phyloP scores from a whole-genome alignment of 441 rosid genomes.

The Brassica balearica region DNA sequence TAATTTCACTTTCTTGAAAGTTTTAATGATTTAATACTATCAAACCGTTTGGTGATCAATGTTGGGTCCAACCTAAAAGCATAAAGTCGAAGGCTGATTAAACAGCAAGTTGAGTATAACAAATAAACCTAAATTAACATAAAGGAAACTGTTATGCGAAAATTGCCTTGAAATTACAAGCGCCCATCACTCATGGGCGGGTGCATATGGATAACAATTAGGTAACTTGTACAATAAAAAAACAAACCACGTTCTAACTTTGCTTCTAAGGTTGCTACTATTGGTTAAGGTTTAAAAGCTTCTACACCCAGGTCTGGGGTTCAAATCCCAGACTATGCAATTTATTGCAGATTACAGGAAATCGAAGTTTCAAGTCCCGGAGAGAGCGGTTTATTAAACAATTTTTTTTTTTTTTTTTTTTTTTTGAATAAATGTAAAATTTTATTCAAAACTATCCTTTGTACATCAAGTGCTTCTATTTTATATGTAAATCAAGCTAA shows the following conservation, averaged over 20 bases:
- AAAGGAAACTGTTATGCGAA: background rate
- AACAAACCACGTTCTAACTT: slow-evolving; percentile 34
- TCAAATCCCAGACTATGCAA: too few species aligned
- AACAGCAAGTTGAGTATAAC: slow-evolving; percentile 17
- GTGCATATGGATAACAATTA: background rate
- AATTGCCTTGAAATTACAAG: slow-evolving; percentile 3
- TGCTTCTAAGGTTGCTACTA: slow-evolving; percentile 36
- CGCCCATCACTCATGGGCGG: too few species aligned
- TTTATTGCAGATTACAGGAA: too few species aligned
- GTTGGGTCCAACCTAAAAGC: slow-evolving; percentile 27
- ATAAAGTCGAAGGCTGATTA: slow-evolving; percentile 33
- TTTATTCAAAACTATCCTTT: too few species aligned
- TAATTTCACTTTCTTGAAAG: slow-evolving; percentile 28
- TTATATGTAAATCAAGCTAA: too few species aligned
- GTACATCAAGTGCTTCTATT: too few species aligned
- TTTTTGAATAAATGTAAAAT: too few species aligned
- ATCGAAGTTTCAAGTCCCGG: too few species aligned
- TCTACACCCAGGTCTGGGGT: too few species aligned
- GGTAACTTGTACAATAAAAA: slow-evolving; percentile 22
- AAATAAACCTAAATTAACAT: background rate
- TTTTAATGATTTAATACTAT: slow-evolving; percentile 5
- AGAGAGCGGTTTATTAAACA: too few species aligned
- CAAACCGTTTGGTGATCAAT: slow-evolving; percentile 33
- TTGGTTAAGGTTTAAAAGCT: too few species aligned
- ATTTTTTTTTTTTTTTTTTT: too few species aligned